Base-by-base conservation (phyloP, 345 rosid species). In the Citrus maxima region DNA sequence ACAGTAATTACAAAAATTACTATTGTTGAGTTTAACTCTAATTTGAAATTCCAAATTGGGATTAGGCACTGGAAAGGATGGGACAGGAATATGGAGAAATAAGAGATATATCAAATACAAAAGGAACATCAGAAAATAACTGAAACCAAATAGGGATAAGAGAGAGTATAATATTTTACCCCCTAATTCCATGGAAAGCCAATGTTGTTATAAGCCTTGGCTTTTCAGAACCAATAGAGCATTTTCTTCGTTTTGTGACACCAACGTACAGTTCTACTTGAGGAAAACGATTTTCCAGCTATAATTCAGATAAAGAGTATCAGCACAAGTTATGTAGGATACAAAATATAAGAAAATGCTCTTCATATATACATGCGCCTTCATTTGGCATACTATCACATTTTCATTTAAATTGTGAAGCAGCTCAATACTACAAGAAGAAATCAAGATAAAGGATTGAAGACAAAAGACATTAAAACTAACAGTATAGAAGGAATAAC, bases 171-270 rank as follows among this genome's bases (percentile, higher is more conserved):
- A 56, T 21, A 73, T 78, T 88, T 86, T 85, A 95, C 98, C 89
- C 88, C 46, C 27, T 27, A 68, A 92, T 84, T 74, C 58, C 82
- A 89, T 93, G 92, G 82, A 87, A 85, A 37, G 86, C 84, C 90
- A 93, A 82, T 42, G 87, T 84, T 73, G 87, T 84, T 78, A 90
- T 82, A 72, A 63, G 55, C 82, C 80, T 82, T 14, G 88, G 74
- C 88, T 88, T 87, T 74, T 89, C 92, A 70, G 82, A 81, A 54
- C 93, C 91, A 85, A 85, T 74, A 7, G 84, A 79, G 84, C 84
- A 87, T 78, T 80, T 91, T 80, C 95, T 86, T 78, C 82, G 85
- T 82, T 87, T 89, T 32, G 84, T 77, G 30, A 95, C 92, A 32
- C 97, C 92, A 19, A 95, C 84, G 79, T 85, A 92, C 35, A 86